Evolutionary conservation across 208 protist genomes (phyloP), one percentile per base, ranked within the genome.

Genomic region (Leishmania tarentolae): DNA sequence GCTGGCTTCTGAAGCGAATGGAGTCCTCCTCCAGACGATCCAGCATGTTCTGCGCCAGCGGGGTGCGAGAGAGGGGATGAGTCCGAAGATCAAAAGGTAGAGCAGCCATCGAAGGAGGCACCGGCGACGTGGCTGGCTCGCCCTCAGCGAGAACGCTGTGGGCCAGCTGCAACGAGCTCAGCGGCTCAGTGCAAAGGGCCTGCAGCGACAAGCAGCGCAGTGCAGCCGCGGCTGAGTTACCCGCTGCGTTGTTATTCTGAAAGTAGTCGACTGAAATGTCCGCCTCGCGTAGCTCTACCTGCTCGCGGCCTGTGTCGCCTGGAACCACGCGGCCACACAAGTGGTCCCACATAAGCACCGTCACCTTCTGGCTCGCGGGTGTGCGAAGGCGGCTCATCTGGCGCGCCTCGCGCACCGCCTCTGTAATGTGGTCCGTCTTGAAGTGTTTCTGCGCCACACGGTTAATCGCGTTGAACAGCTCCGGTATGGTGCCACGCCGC

Each of bases 21-120:
- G 92, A 87, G 84, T 98, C 95, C 44, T 92, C 86, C 71, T 94
- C 89, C 28, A 98, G 80, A 3, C 95, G 88, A 50, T 88, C 82
- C 69, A 97, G 88, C 93, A 98, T 95, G 78, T 88, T 86, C 72
- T 90, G 76, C 50, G 90, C 91, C 52, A 98, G 83, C 11, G 87
- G 90, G 2, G 91, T 81, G 52, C 79, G 78, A 21, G 89, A 83
- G 56, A 86, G 81, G 8, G 83, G 80, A 83, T 94, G 90, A 53
- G 68, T 21, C 1, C 75, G 83, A 1, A 96, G 79, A 63, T 96
- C 86, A 75, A 97, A 98, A n/a, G 94, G 95, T 65, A 98, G 86
- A 77, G 76, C 66, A 11, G 83, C 74, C 7, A 21, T n/a, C 15
- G 81, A 65, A 70, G 53, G 9, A 19, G 65, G 24, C n/a, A 50